These are phyloP conservation scores for Aspergillus nanangensis DNA, from an alignment of 495 filamentous ascomycete species.

Conservation along the genomic window DNA sequence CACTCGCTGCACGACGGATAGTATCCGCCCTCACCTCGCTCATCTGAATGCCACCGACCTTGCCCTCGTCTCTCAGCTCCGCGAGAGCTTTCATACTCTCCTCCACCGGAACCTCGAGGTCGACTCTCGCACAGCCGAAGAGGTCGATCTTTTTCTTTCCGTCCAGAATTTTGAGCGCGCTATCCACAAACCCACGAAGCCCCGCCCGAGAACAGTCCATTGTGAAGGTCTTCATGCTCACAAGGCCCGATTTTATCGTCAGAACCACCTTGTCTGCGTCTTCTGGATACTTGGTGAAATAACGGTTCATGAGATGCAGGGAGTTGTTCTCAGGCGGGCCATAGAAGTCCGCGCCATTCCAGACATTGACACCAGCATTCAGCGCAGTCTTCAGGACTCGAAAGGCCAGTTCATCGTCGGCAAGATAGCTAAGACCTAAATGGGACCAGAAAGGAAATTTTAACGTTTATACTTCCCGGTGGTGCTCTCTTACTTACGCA, in stretches of 20 bases:
- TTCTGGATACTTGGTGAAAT: conserved; percentile 64
- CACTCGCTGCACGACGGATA: conserved; percentile 58
- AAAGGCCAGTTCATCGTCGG: conserved; percentile 51
- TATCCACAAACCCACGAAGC: conserved; percentile 51
- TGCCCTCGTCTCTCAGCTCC: conserved; percentile 38
- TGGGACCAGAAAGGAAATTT: too few species aligned
- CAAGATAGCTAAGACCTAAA: background rate
- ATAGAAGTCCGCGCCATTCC: conserved; percentile 29
- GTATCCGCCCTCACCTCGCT: conserved; percentile 59
- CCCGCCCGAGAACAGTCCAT: conserved; percentile 48
- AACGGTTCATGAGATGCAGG: conserved; percentile 57
- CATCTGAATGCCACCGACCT: conserved; percentile 56
- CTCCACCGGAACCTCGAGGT: conserved; percentile 52
- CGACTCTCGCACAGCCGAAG: conserved; percentile 65
- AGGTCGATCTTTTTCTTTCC: conserved; percentile 71
- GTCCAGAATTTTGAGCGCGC: conserved; percentile 49
- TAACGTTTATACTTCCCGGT: too few species aligned
- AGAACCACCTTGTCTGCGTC: conserved; percentile 63
- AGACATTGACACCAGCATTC: conserved; percentile 50
- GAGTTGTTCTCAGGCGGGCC: conserved; percentile 37
- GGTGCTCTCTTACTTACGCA: conserved; percentile 8
- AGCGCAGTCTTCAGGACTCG: conserved; percentile 59
- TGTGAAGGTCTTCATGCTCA: conserved; percentile 16
- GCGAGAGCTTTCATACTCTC: conserved; percentile 40
- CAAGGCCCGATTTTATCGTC: conserved; percentile 57